phyloP scores from a whole-genome alignment of 805 yeast genomes.

The Candida lessepsii region DNA sequence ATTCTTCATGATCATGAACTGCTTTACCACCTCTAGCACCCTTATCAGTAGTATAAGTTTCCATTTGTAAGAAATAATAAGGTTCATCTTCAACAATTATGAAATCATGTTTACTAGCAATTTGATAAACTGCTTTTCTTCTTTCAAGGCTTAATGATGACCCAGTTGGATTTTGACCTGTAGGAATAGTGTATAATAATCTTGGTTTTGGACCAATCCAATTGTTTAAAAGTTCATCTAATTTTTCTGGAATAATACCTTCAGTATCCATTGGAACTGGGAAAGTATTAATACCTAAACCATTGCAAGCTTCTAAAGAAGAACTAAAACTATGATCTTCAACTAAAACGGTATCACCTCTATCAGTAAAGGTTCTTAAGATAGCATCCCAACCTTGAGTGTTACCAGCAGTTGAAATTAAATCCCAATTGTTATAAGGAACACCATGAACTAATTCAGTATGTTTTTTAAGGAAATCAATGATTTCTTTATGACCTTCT shows the following conservation, averaged over 20 bases:
- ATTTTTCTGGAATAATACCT: slow-evolving; percentile 74
- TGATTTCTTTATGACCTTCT: slow-evolving; percentile 73
- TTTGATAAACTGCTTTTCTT: slow-evolving; percentile 68
- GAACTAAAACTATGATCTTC: slow-evolving; percentile 85
- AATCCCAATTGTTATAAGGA: slow-evolving; percentile 64
- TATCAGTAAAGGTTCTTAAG: slow-evolving; percentile 70
- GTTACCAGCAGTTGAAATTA: slow-evolving; percentile 73
- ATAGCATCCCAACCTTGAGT: slow-evolving; percentile 88
- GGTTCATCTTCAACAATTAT: slow-evolving; percentile 95
- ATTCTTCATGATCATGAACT: slow-evolving; percentile 57
- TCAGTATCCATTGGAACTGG: slow-evolving; percentile 77
- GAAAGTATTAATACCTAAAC: slow-evolving; percentile 63
- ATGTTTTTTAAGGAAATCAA: slow-evolving; percentile 73
- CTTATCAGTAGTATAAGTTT: slow-evolving; percentile 54
- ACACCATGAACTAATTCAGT: slow-evolving; percentile 50
- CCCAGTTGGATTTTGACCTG: slow-evolving; percentile 99
- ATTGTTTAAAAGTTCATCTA: slow-evolving; percentile 57
- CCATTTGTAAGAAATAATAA: slow-evolving; percentile 95
- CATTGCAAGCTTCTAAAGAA: slow-evolving; percentile 77
- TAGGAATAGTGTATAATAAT: slow-evolving; percentile 84
- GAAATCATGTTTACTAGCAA: slow-evolving; percentile 84
- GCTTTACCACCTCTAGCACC: slow-evolving; percentile 28
- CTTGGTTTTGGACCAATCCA: slow-evolving; percentile 84
- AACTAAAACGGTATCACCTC: slow-evolving; percentile 79
- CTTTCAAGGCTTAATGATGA: slow-evolving; percentile 75